Base-by-base conservation (phyloP, 345 rosid genomes). In the Theobroma cacao region DNA sequence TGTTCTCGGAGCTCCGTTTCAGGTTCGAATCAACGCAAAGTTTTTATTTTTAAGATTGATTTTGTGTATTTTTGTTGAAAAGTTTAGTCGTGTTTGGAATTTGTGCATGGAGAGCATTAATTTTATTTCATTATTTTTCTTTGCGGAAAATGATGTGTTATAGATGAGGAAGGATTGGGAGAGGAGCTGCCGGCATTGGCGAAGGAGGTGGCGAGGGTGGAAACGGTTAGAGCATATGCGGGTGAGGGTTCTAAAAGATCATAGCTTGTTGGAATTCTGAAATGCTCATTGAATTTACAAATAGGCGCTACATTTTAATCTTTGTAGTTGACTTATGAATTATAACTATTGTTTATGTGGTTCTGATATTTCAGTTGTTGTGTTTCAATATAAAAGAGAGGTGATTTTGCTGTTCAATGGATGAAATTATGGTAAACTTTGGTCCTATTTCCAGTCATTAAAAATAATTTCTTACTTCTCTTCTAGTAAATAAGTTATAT, bases 171-270 rank as follows among this genome's bases (percentile, higher is more conserved):
- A 72, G 87, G 78, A 52, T 80, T 90, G 81, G 93, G 91, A 34
- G 92, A 89, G 82, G 97, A 93, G 87, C 86, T 93, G 77, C 94
- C 94, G 2, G 88, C 85, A 14, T 75, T 95, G 78, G 98, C 97
- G 0, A 93, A 91, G 85, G 98, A 95, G 84, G 99, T 95, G 72
- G 91, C 97, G 13, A 86, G 92, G 80, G 93, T 95, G 81, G 98
- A 95, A 82, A 88, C 88, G 1, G 95, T 92, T 60, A 85, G 96
- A 50, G 91, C 86, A 22, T 95, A 95, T 84, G 95, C 97, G 7
- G 94, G 99, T 93, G 34, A 82, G 89, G 69, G 40, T 59, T 60
- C 72, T 78, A 13, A 41, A 62, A 62, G 56, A 8, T 24, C n/a
- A 34, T 45, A 33, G 56, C 13, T 31, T 76, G n/a, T 40, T 45